A percentile compares a stretch with the other conserved stretches of the same genome.
phyloP scores from a whole-genome alignment of 2,329 filamentous ascomycete species.

The Cladosporium halotolerans region DNA sequence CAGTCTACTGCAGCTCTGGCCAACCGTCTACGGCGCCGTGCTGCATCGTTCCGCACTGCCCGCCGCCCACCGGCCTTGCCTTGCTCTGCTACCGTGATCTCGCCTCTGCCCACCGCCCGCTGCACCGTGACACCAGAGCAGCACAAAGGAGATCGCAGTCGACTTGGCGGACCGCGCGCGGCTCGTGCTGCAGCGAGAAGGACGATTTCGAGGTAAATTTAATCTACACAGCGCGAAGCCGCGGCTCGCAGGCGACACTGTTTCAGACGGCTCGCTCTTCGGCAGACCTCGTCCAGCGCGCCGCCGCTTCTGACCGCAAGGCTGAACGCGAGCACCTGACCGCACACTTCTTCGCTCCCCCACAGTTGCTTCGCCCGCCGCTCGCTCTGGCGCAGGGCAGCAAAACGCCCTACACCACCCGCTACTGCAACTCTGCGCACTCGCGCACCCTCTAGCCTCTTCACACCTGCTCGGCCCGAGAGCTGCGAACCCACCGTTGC shows the following conservation, averaged over 20 bases:
- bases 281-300: background rate
- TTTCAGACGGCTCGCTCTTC: constrained; percentile 3
- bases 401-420: background rate
- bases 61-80: background rate
- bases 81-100: background rate
- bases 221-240: background rate
- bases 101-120: background rate
- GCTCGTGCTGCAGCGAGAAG: constrained; percentile 9
- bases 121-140: constrained; percentile 4
- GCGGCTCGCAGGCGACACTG: constrained; percentile 6
- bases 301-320: constrained; percentile 1
- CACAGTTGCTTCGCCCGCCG: background rate
- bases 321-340: constrained; percentile 7
- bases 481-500: background rate
- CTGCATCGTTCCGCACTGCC: background rate
- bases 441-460: constrained; percentile 1
- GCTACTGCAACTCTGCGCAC: background rate
- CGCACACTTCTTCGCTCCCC: background rate
- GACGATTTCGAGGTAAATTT: background rate
- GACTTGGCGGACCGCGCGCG: constrained; percentile 2
- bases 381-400: background rate
- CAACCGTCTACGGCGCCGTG: background rate
- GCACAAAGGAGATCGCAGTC: constrained; percentile 7
- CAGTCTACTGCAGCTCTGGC: background rate
- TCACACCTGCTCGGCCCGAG: constrained; percentile 10